Evolutionary conservation across 73 alveolate species (phyloP), one percentile per base, ranked within the genome.

Genomic region (Paramecium pentaurelia): DNA sequence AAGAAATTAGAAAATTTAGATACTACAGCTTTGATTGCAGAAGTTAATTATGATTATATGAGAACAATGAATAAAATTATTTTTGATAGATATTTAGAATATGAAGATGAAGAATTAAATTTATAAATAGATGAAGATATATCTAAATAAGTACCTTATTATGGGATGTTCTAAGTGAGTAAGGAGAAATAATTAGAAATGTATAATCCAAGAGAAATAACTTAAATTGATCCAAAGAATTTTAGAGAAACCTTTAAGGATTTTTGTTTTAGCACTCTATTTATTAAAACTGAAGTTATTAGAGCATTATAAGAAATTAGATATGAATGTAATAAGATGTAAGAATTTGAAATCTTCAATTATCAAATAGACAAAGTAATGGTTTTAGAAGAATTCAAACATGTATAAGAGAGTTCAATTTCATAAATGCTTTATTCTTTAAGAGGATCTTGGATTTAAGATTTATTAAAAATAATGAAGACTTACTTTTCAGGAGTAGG

Each of bases 51-150:
- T 20, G 99, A 98, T 93, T 98, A 96, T 86, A 97, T 98, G 59
- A 95, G 99, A 89, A 97, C 99, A 2, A 98, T 98, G 97, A 98
- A 98, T 86, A 97, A 96, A 95, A 97, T 97, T 37, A 98, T 98
- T 77, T 96, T 97, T 86, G 99, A 98, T 77, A 97, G 98, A 90
- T 95, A 96, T 85, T 88, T 90, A 86, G 96, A 92, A 36, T 95
- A 95, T 40, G 84, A 75, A 36, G 95, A 64, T 71, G 91, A 28
- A 45, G 91, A 80, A 80, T 45, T 80, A 12, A 42, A 80, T 80
- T 80, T 80, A 80, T 36, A 80, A 45, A 44, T 80, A 22, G 75
- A 80, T 32, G 71, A 94, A 38, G 71, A 92, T 38, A 9, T 5
- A 32, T 25, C 27, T 12, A 42, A 73, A 42, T 16, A 64, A 86